Evolutionary conservation across 805 yeast species (phyloP), one percentile per base, ranked within the genome.

Genomic region (Pichia membranifaciens): DNA sequence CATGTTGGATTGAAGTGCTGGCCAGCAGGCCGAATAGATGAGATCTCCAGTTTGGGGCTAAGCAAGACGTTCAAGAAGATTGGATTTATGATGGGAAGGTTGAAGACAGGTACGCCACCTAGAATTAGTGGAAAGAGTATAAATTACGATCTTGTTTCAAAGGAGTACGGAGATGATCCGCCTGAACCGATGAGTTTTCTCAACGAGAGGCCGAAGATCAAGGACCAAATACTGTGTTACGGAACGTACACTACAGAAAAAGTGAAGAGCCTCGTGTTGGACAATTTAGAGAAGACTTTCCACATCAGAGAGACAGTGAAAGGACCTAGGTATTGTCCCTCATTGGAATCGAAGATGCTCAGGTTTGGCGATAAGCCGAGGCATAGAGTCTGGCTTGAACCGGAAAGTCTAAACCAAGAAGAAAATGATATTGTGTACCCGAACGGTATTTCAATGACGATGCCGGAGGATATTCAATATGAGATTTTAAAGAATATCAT

Each of bases 51-150:
- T 0, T 85, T 81, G 66, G 98, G 98, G 1, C 74, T 93, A 21
- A 84, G 96, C 32, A 71, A 79, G 40, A 89, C 98, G 1, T 74
- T 93, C 36, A 67, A 70, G 23, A 79, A 79, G 3, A 83, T 86
- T 1, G 96, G 96, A 0, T 91, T 93, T 62, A 70, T 78, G 51
- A 67, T 93, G 44, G 98, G 98, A 0, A 73, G 99, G 47, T 71
- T 93, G 55, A 93, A 93, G 60, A 93, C 99, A 0, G 99, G 99
- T 0, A 93, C 99, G 0, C 99, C 99, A 0, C 96, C 98, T 2
- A 73, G 99, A 49, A 67, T 93, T 22, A 82, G 84, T 40, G 74
- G 81, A 1, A 73, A 74, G 44, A 76, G 91, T 0, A 89, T 93
- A 20, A 72, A 91, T 60, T 90, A 81, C 58, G 55, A 69, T 1